Evolutionary conservation across 1,139 yeast genomes (phyloP).

Genomic region (Pichia sp.): DNA sequence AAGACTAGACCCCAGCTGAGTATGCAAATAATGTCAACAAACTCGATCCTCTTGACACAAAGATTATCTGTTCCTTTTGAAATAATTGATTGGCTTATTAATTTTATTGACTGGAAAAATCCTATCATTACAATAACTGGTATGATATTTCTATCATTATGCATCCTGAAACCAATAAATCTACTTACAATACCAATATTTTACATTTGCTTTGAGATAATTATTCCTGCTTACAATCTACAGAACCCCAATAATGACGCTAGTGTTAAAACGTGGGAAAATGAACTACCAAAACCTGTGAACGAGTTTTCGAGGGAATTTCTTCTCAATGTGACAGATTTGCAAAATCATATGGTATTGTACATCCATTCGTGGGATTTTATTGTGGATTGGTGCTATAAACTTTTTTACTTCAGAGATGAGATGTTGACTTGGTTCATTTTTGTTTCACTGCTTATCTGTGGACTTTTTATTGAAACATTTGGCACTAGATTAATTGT

Average conservation of each 20-base stretch:
- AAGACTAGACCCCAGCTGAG: conserved; percentile 61
- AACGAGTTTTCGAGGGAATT: conserved; percentile 78
- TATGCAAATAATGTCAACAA: conserved; percentile 60
- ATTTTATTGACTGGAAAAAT: conserved; percentile 54
- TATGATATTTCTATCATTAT: conserved; percentile 45
- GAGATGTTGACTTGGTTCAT: conserved; percentile 54
- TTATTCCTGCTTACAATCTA: conserved; percentile 63
- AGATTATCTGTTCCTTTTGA: conserved; percentile 57
- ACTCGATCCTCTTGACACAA: conserved; percentile 58
- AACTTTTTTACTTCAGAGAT: conserved; percentile 58
- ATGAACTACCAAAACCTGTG: conserved; percentile 59
- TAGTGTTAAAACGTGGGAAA: conserved; percentile 29
- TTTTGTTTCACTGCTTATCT: conserved; percentile 28
- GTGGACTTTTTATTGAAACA: conserved; percentile 25
- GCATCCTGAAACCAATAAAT: conserved; percentile 56
- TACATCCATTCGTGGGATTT: conserved; percentile 61
- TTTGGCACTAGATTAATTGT: conserved; percentile 17
- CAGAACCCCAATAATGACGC: conserved; percentile 29
- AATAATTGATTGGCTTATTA: conserved; percentile 45
- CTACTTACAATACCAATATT: conserved; percentile 47
- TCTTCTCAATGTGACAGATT: conserved; percentile 67
- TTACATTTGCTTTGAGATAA: conserved; percentile 42
- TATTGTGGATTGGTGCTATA: conserved; percentile 38
- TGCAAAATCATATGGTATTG: conserved; percentile 74
- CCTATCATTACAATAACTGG: conserved; percentile 57